phyloP scores from a whole-genome alignment of 2,329 filamentous ascomycete genomes.

The Trematosphaeria pertusa region DNA sequence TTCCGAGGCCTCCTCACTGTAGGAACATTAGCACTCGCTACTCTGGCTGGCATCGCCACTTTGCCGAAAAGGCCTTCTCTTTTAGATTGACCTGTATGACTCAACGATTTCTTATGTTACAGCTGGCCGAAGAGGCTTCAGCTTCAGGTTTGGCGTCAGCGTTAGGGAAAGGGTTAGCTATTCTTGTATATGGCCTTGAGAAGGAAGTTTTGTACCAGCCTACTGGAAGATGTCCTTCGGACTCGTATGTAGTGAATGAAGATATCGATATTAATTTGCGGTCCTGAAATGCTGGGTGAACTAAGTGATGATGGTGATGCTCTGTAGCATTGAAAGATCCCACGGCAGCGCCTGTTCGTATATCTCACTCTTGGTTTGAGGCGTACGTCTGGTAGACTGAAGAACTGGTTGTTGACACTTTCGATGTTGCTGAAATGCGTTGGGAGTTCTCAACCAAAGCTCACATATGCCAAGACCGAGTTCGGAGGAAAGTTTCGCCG shows the following conservation, averaged over 20 bases:
- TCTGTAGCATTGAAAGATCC: no score
- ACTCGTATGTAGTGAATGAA: background rate
- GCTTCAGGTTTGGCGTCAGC: constrained; percentile 16
- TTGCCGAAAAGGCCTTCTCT: constrained; percentile 13
- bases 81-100: constrained; percentile 36
- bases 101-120: constrained; percentile 42
- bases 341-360: no score
- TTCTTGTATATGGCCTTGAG: constrained; percentile 1
- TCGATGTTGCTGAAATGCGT: constrained; percentile 10
- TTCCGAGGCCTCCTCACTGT: background rate
- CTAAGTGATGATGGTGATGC: no score
- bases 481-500: constrained; percentile 1
- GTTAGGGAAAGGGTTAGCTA: constrained; percentile 10
- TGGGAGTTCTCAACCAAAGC: constrained; percentile 2
- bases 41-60: constrained; percentile 8
- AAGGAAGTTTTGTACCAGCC: background rate
- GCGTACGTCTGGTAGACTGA: background rate
- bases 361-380: no score
- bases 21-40: background rate
- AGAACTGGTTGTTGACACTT: background rate
- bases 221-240: background rate
- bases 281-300: no score
- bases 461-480: no score
- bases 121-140: constrained; percentile 27
- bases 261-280: no score